phyloP scores from a whole-genome alignment of 139 green algal genomes.

The Edaphochlamys debaryana region DNA sequence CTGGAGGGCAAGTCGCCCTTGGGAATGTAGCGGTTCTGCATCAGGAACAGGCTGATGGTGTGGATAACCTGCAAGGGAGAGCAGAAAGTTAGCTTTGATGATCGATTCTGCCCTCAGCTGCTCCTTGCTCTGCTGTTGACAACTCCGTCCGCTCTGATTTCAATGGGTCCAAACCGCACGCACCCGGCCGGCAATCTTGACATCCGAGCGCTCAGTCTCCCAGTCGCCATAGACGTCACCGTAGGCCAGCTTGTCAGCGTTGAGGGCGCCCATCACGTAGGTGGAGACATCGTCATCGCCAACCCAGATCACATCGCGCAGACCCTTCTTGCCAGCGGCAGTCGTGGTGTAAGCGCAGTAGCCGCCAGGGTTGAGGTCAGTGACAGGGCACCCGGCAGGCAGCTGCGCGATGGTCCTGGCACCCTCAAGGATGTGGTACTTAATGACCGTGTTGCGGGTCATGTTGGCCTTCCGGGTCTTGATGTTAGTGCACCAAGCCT shows the following conservation, averaged over 20 bases:
- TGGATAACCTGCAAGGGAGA: background rate
- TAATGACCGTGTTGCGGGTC: conserved; percentile 1
- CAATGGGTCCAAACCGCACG: too few relatives aligned
- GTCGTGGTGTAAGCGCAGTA: background rate
- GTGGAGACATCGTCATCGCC: background rate
- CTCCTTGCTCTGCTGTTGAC: too few relatives aligned
- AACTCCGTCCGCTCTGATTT: too few relatives aligned
- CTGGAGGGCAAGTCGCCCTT: background rate
- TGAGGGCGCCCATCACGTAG: conserved; percentile 3
- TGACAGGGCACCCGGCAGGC: background rate
- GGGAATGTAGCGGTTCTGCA: conserved; percentile 4
- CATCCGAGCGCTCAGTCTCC: too few relatives aligned
- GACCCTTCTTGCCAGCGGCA: background rate
- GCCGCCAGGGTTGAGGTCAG: background rate
- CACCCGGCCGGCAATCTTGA: too few relatives aligned
- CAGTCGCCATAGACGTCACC: too few relatives aligned
- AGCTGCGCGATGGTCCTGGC: background rate
- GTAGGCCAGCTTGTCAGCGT: conserved; percentile 1
- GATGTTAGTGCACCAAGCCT: too few relatives aligned
- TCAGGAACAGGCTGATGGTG: background rate
- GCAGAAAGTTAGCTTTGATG: background rate
- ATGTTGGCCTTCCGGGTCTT: background rate
- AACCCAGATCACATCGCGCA: background rate
- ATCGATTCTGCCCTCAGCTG: too few relatives aligned
- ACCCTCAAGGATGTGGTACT: conserved; percentile 5